Base-by-base conservation (phyloP, 495 filamentous ascomycete genomes). In the Xylaria castorea region DNA sequence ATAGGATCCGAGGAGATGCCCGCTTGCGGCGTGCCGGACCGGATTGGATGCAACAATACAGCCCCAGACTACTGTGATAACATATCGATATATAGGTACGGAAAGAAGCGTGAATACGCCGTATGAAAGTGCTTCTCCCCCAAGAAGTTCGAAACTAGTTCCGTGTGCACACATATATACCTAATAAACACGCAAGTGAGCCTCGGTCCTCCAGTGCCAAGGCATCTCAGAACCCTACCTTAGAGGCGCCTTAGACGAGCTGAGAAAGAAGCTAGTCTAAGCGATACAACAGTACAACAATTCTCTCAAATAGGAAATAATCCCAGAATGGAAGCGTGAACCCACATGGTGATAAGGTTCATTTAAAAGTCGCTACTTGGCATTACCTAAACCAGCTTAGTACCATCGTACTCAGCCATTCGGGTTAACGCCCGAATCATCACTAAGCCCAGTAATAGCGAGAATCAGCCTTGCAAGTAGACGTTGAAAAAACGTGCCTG, bases 401-500 rank as follows among this genome's bases (percentile, higher is more conserved):
- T 40, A 61, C 53, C 25, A 25, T 36, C 50, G 14, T 46, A 40
- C 67, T 69, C 51, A 60, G 67, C 67, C 67, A 32, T 42, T 42
- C 32, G 51, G 66, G 8, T 36, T 50, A 5, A 61, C 53, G 36
- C 27, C 46, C 64, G 64, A 32, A 44, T 69, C 67, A 16, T 16
- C 51, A 22, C 25, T 44, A 36, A 34, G 12, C n/a, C 42, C 3
- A n/a, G 2, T 51, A 30, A 22, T 11, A 12, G 30, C 38, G 40
- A 14, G 46, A 57, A 11, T 55, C 50, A 55, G 34, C 50, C 66
- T 57, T 58, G 22, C 8, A 22, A 0, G 32, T 14, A n/a, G 30
- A 42, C 44, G 27, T 38, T 11, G 25, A 18, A 30, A 25, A 22
- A 44, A 58, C 34, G 34, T 30, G 32, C 32, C 32, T 58, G 32